These are phyloP conservation scores for Pyrenopolyporus hunteri DNA, from an alignment of 495 filamentous ascomycete species.

Conservation along the genomic window DNA sequence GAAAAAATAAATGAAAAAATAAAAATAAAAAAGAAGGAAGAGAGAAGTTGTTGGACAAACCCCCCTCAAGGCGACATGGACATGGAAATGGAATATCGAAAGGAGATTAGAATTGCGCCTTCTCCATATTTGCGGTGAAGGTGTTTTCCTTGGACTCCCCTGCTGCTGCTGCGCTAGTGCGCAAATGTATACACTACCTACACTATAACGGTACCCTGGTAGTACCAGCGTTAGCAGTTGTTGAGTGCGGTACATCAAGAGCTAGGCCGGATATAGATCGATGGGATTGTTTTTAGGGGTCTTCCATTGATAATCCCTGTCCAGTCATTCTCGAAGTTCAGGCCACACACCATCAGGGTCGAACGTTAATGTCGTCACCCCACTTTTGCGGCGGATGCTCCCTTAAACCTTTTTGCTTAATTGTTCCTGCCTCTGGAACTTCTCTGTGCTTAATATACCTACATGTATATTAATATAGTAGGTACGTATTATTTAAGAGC, in stretches of 20 bases:
- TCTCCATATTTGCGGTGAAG: conserved; percentile 38
- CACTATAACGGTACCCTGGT: no score
- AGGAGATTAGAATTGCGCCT: conserved; percentile 26
- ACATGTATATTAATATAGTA: no score
- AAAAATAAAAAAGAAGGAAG: background rate
- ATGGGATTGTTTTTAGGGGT: conserved; percentile 17
- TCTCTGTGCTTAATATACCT: background rate
- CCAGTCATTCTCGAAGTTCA: conserved; percentile 24
- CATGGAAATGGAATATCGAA: conserved; percentile 13
- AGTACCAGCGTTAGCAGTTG: no score
- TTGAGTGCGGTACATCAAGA: conserved; percentile 6
- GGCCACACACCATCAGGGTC: conserved; percentile 3
- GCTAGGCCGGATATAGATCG: conserved; percentile 19
- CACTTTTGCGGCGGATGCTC: conserved; percentile 13
- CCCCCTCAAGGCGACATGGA: conserved; percentile 17
- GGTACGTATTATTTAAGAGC: background rate
- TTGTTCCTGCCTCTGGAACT: background rate
- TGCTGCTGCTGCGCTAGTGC: conserved; percentile 3
- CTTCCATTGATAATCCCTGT: conserved; percentile 21
- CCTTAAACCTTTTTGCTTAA: conserved; percentile 13
- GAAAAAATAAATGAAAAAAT: background rate
- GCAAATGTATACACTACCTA: background rate
- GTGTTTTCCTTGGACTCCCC: conserved; percentile 9
- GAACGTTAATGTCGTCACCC: conserved; percentile 33
- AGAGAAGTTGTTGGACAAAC: background rate